Base-by-base conservation (phyloP, 257 asterid genomes). In the Dorcoceras hygrometricum region DNA sequence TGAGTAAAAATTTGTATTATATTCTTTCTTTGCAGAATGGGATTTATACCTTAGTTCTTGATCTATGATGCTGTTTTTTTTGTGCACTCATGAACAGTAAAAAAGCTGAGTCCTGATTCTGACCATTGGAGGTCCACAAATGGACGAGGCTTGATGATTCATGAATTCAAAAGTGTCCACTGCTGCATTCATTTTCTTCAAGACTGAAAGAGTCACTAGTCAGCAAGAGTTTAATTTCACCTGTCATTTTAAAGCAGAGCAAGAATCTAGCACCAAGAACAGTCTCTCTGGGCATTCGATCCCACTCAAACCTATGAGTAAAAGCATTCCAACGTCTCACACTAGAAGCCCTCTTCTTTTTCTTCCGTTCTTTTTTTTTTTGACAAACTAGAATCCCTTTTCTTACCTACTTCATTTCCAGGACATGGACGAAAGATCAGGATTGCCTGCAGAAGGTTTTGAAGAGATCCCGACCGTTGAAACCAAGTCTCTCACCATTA, bases 111-210 rank as follows among this genome's bases (percentile, higher is more conserved):
- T 78, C 46, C 65, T 67, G 65, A 62, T 67, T 84, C 86, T 80
- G 90, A 73, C 75, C 73, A 58, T 63, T 36, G 74, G 65, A 71
- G 95, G 86, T 95, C 97, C 97, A 84, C 97, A 24, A 43, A 32
- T 80, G 68, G 71, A 77, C 79, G 88, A 80, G 76, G 86, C 82
- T 43, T 12, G 51, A 43, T 65, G 84, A 79, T 79, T 43, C 19
- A 14, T 12, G 51, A 43, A 43, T 43, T 43, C 66, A 75, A 59
- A 73, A 73, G 71, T 67, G 75, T 66, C 57, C 39, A 86, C 92
- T 81, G 97, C 81, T 87, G 84, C 81, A 86, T 89, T 87, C 90
- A 79, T 82, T 77, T 66, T 73, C 72, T 85, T 79, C 72, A 65
- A 63, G 59, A 62, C 61, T 14, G 51, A 43, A n/a, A 43, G 32